Conservation (phyloP, 441 rosid genomes). For the Jatropha multifida region DNA sequence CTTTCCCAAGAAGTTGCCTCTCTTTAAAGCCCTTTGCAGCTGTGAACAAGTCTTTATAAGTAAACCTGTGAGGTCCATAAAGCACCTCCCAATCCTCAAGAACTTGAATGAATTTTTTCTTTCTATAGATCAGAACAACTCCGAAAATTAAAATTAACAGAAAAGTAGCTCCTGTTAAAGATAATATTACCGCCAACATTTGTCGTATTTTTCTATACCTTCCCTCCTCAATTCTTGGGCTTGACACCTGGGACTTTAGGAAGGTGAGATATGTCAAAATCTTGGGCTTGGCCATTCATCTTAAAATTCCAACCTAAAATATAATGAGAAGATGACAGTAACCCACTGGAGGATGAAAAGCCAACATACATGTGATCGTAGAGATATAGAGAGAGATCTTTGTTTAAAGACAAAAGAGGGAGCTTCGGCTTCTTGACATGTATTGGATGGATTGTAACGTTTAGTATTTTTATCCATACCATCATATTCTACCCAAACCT, state of each 20-base stretch:
- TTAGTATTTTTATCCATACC: constrained; percentile 26
- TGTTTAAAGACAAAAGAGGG: constrained; percentile 44
- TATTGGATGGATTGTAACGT: constrained; percentile 51
- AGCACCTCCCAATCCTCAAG: constrained; percentile 36
- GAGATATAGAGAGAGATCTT: constrained; percentile 39
- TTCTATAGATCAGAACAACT: not conserved
- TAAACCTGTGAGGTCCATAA: constrained; percentile 31
- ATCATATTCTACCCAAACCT: constrained; percentile 55
- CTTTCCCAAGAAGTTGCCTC: constrained; percentile 25
- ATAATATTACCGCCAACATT: not conserved
- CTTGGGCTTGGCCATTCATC: constrained; percentile 27
- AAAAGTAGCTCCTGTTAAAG: constrained; percentile 6
- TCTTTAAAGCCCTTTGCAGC: constrained; percentile 36
- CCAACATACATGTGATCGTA: constrained; percentile 45
- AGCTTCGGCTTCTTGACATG: constrained; percentile 25
- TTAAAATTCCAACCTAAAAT: constrained; percentile 64
- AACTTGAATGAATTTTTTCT: constrained; percentile 6
- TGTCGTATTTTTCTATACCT: not conserved
- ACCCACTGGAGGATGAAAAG: constrained; percentile 52
- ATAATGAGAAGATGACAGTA: constrained; percentile 32
- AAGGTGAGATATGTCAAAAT: constrained; percentile 31
- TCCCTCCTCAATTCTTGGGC: not conserved
- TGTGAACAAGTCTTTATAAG: constrained; percentile 26
- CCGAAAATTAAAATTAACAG: not conserved
- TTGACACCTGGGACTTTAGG: constrained; percentile 30